Base-by-base conservation (phyloP, 495 filamentous ascomycete species). In the Clohesyomyces aquaticus region DNA sequence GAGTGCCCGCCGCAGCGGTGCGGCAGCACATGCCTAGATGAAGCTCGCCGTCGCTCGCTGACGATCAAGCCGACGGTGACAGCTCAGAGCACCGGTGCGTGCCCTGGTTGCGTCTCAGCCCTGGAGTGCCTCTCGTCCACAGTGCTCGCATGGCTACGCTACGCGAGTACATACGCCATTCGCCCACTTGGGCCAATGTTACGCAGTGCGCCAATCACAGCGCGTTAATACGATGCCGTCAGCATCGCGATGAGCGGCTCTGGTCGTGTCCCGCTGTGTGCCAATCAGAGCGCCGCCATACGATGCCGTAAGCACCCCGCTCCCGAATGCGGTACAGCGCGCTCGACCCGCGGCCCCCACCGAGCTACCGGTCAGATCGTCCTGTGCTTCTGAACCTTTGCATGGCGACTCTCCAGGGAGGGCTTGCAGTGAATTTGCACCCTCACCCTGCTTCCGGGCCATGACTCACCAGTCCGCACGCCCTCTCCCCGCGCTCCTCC, bases 401-500 rank as follows among this genome's bases (percentile, higher is more conserved):
- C 16, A 47, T 47, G 4, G 43, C 14, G 43, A 18, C 43, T n/a
- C n/a, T n/a, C n/a, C n/a, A n/a, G 35, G n/a, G 35, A 42, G 35
- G 43, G 4, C 8, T 18, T 11, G 35, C 3, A 28, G 22, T 1
- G 50, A 10, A 54, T 16, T 38, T 54, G 50, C 25, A 47, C 16
- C 43, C 19, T n/a, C 43, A 47, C 16, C 43, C 19, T n/a, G 8
- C 32, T 38, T 6, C 22, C 4, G n/a, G 22, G 28, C 25, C 50
- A 32, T 54, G 50, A 54, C 50, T 54, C 50, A 54, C 50, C 50
- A 32, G 26, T 2, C 12, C 28, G 23, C 3, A 4, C 28, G 2
- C 25, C 6, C 50, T 2, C 25, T 18, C 25, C 16, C 50, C 27
- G 9, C 49, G 49, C 43, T n/a, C 21, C n/a, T 8, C 43, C 43